phyloP scores from a whole-genome alignment of 2,329 filamentous ascomycete genomes.

The Hymenoscyphus albidus region DNA sequence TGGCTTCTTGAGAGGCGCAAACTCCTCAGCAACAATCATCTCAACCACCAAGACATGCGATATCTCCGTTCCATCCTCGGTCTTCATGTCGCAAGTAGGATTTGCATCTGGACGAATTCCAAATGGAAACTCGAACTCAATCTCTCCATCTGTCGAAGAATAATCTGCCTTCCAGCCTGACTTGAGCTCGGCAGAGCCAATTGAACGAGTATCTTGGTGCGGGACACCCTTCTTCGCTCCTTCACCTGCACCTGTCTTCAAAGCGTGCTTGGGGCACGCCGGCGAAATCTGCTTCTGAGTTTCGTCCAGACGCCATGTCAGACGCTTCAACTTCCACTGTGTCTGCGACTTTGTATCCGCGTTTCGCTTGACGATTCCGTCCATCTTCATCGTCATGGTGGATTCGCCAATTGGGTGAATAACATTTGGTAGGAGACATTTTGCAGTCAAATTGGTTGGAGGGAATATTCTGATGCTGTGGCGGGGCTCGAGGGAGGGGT shows the following conservation, averaged over 20 bases:
- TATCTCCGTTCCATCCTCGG: slow-evolving; percentile 70
- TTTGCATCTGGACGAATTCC: slow-evolving; percentile 53
- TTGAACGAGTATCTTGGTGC: slow-evolving; percentile 70
- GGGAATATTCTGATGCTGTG: slow-evolving; percentile 93
- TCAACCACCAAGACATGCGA: slow-evolving; percentile 85
- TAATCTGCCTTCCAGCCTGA: slow-evolving; percentile 81
- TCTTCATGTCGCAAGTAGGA: slow-evolving; percentile 74
- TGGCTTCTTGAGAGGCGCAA: slow-evolving; percentile 65
- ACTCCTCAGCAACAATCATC: slow-evolving; percentile 91
- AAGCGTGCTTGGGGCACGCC: slow-evolving; percentile 72
- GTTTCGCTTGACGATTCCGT: slow-evolving; percentile 75
- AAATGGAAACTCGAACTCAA: slow-evolving; percentile 76
- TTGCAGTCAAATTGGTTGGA: slow-evolving; percentile 87
- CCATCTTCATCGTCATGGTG: slow-evolving; percentile 73
- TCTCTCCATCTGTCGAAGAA: slow-evolving; percentile 62
- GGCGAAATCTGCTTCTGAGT: slow-evolving; percentile 73
- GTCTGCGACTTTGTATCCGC: slow-evolving; percentile 66
- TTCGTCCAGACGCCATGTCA: slow-evolving; percentile 93
- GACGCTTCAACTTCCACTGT: slow-evolving; percentile 83
- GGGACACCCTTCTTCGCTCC: slow-evolving; percentile 60
- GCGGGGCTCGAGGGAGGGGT: slow-evolving; percentile 71
- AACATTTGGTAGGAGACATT: slow-evolving; percentile 75
- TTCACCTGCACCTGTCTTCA: slow-evolving; percentile 44
- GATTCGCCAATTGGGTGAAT: slow-evolving; percentile 84
- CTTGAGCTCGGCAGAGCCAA: slow-evolving; percentile 79